These are phyloP conservation scores for Fusarium cicatricum DNA, from an alignment of 2,329 filamentous ascomycete species.

Conservation along the genomic window DNA sequence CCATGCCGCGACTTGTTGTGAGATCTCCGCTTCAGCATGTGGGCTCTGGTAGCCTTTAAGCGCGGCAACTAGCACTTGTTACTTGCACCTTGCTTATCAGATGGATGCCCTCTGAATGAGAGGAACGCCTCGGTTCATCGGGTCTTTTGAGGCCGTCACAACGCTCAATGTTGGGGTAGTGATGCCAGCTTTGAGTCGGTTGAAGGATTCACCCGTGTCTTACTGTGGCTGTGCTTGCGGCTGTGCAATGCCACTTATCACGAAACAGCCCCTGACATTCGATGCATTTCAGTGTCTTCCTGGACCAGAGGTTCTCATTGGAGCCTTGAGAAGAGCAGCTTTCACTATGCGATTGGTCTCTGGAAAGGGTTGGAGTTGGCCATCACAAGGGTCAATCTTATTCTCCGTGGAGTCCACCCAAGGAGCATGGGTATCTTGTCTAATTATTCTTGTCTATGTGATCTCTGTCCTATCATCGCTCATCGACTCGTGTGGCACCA, in stretches of 20 bases:
- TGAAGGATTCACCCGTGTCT: neutral
- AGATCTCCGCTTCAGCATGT: conserved; percentile 35
- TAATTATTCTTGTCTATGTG: neutral
- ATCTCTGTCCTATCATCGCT: neutral
- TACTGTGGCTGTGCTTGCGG: conserved; percentile 34
- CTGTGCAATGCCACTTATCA: neutral
- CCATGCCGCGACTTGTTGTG: conserved; percentile 40
- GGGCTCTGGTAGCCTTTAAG: neutral
- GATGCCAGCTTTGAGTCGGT: neutral
- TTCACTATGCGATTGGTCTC: too few species aligned
- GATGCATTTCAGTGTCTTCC: too few species aligned
- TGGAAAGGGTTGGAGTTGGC: too few species aligned
- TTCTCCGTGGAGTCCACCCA: neutral
- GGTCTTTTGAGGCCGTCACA: neutral
- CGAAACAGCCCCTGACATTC: too few species aligned
- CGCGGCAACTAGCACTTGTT: neutral
- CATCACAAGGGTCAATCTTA: too few species aligned
- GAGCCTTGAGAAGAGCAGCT: too few species aligned
- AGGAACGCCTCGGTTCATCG: neutral
- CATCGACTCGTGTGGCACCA: conserved; percentile 42
- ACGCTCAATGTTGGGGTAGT: neutral
- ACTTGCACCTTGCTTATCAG: neutral
- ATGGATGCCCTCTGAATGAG: neutral
- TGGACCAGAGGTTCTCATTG: too few species aligned
- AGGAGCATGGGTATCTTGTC: neutral